Conservation (phyloP, 2,329 filamentous ascomycete species). For the Trichoderma simmonsii region DNA sequence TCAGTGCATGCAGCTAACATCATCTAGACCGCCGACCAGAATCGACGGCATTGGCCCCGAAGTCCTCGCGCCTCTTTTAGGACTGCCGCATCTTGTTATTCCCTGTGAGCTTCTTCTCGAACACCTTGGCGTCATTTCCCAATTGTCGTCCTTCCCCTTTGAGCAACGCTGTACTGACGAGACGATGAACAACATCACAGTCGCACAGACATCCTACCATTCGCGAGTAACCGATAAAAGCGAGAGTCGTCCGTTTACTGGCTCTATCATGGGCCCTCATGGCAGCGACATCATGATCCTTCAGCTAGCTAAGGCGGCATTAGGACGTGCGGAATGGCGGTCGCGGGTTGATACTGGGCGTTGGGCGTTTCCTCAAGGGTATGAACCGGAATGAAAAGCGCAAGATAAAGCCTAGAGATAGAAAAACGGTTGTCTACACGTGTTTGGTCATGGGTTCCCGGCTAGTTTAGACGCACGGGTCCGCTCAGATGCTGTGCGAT, state of each 20-base stretch:
- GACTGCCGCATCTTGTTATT: slow-evolving; percentile 31
- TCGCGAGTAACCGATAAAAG: slow-evolving; percentile 29
- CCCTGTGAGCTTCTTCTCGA: slow-evolving; percentile 32
- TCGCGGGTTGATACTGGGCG: slow-evolving; percentile 30
- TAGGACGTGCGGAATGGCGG: slow-evolving; percentile 29
- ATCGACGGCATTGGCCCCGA: slow-evolving; percentile 28
- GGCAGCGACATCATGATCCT: slow-evolving; percentile 29
- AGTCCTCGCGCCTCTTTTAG: slow-evolving; percentile 31
- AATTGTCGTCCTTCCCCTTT: not conserved
- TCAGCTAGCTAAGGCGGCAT: slow-evolving; percentile 29
- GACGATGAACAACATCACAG: not conserved
- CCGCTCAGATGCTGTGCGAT: not conserved
- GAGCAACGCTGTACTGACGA: not conserved
- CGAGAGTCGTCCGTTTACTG: slow-evolving; percentile 33
- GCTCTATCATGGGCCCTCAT: slow-evolving; percentile 29
- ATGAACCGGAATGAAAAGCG: not conserved
- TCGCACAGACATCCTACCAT: slow-evolving; percentile 26
- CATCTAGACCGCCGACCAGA: slow-evolving; percentile 26
- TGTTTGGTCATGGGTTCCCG: not conserved
- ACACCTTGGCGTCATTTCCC: not conserved
- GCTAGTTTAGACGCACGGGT: not conserved
- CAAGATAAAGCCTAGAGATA: not conserved
- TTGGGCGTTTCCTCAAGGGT: slow-evolving; percentile 28
- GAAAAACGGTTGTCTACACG: not conserved
- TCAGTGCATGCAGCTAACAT: slow-evolving; percentile 11